Evolutionary conservation across 1,284 basidiomycete genomes (phyloP), one percentile per base, ranked within the genome.

Genomic region (Anthracocystis panici-leucophaei): DNA sequence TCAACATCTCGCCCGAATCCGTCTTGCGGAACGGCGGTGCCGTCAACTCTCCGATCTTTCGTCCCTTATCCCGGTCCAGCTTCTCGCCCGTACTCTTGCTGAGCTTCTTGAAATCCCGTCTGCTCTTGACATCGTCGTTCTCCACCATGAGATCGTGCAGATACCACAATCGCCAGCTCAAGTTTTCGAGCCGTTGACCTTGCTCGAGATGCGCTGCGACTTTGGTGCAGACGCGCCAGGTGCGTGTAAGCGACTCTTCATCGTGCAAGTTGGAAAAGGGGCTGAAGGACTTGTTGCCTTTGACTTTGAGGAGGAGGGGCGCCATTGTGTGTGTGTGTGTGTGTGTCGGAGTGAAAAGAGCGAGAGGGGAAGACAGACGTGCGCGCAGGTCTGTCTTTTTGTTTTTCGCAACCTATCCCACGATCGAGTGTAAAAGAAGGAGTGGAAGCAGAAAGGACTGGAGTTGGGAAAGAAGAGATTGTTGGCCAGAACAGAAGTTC

Each of bases 81-180:
- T 75, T 75, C 49, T 77, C 65, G 7, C 75, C 77, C 11, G 73
- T 77, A 55, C 46, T 61, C 46, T 67, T 66, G 51, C 65, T 67
- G 42, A 79, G 61, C 57, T 64, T 69, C 18, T 71, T 74, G 35
- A 73, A 74, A n/a, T 69, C 72, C 16, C 66, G 56, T 23, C 57
- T 49, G 57, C 66, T 75, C 50, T 72, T 71, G 57, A 67, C 49
- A 44, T 78, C 73, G 51, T 76, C 68, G 31, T 75, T 63, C 57
- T 77, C 68, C 45, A 75, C 78, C 58, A 67, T 69, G 41, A 74
- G 74, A 35, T 75, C 69, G 51, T 75, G 72, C 9, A 80, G 69
- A 42, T 78, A 73, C 79, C 79, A 81, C 20, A 81, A 56, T 5
- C 79, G 45, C 79, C 79, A 81, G 46, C 71, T 77, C 53, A 81